Conservation (phyloP, 306 rosid genomes). For the Glycine soja region DNA sequence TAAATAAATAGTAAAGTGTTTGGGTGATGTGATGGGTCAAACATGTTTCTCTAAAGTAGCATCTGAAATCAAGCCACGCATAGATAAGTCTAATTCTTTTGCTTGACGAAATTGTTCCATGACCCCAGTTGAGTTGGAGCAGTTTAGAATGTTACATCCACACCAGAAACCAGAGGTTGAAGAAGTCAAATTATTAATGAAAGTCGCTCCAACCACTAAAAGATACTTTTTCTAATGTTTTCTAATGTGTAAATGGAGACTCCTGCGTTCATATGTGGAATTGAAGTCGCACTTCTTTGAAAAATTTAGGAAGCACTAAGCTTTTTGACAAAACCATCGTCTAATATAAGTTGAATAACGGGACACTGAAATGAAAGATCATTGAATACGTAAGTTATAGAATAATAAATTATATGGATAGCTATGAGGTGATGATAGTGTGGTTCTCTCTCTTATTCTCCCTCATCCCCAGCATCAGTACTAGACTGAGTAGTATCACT, state of each 20-base stretch:
- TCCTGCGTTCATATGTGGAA: background rate
- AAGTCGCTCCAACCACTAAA: slow-evolving; percentile 13
- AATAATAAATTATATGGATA: slow-evolving; percentile 12
- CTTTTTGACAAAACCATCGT: background rate
- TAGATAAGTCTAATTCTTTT: background rate
- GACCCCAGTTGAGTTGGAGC: slow-evolving; percentile 35
- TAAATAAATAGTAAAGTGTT: background rate
- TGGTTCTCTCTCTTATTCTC: background rate
- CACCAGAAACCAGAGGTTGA: background rate
- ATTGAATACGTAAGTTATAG: background rate
- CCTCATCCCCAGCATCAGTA: background rate
- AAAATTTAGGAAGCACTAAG: background rate
- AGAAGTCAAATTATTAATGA: background rate
- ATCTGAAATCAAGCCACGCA: background rate
- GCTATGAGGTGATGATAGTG: background rate
- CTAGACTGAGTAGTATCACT: background rate
- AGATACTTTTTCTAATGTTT: background rate
- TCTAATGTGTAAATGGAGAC: slow-evolving; percentile 20
- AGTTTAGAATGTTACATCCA: slow-evolving; percentile 13
- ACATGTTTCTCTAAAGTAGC: background rate
- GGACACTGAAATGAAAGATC: background rate
- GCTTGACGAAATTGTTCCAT: background rate
- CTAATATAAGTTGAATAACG: slow-evolving; percentile 2
- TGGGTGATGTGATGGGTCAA: background rate
- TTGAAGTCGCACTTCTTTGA: background rate